Evolutionary conservation across 2,329 filamentous ascomycete genomes (phyloP).

Genomic region (Trichoderma sp.): DNA sequence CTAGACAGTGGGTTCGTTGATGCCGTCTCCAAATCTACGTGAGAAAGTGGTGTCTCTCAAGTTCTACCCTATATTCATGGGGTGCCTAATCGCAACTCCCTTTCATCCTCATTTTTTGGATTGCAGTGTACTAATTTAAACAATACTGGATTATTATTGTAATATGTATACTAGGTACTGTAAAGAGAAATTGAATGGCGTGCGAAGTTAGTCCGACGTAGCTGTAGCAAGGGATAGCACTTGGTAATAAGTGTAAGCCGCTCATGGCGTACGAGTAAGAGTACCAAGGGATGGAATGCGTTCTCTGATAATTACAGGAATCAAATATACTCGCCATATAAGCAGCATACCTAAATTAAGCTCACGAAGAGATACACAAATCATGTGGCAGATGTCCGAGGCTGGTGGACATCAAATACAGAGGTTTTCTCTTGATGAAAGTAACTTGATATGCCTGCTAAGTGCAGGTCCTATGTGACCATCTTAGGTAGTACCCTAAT

Average conservation of each 20-base stretch:
- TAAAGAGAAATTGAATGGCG: background rate
- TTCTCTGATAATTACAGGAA: background rate
- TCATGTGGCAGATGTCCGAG: background rate
- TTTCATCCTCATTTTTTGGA: background rate
- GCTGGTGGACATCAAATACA: too few relatives aligned
- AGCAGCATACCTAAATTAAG: background rate
- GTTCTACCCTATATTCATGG: background rate
- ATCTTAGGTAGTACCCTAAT: background rate
- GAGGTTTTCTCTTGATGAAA: background rate
- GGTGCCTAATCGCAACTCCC: background rate
- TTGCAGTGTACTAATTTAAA: background rate
- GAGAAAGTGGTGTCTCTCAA: background rate
- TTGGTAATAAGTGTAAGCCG: too few relatives aligned
- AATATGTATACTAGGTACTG: background rate
- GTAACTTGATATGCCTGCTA: background rate
- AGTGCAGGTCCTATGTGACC: background rate
- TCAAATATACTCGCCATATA: background rate
- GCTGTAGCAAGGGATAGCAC: background rate
- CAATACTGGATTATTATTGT: background rate
- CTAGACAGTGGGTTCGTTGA: background rate
- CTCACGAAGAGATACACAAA: background rate
- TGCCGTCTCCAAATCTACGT: background rate
- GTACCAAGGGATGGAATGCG: too few relatives aligned
- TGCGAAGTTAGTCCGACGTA: background rate
- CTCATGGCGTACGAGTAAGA: too few relatives aligned